phyloP scores from a whole-genome alignment of 164 flowering plant species.

The Liquidambar formosana region DNA sequence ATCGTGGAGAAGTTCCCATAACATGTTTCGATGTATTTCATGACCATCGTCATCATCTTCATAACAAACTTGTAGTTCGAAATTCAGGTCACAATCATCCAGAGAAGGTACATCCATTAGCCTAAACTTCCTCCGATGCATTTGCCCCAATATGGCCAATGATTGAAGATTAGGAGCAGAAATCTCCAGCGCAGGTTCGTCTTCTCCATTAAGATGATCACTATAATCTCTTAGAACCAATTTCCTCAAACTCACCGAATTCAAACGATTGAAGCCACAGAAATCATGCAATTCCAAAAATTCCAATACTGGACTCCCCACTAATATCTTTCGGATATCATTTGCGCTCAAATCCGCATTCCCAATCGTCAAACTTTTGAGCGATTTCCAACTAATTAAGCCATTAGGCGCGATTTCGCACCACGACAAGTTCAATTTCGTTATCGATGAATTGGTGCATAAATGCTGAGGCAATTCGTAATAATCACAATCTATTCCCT shows the following conservation, averaged over 20 bases:
- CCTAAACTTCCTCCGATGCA: neutral
- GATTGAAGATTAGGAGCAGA: too few relatives aligned
- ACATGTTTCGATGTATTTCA: neutral
- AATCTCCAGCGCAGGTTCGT: too few relatives aligned
- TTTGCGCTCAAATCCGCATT: neutral
- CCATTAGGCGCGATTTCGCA: neutral
- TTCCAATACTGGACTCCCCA: neutral
- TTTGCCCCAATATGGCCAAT: too few relatives aligned
- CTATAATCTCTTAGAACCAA: too few relatives aligned
- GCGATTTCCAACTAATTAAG: neutral
- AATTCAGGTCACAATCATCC: neutral
- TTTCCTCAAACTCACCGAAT: neutral
- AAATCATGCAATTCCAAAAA: neutral
- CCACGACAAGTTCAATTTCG: neutral
- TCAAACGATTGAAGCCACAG: neutral
- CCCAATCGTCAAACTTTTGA: neutral
- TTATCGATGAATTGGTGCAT: neutral
- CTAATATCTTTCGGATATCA: neutral
- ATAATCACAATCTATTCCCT: neutral
- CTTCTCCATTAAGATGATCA: too few relatives aligned
- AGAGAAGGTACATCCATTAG: neutral
- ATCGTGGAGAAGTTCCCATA: neutral
- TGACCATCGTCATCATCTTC: too few relatives aligned
- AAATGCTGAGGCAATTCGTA: neutral
- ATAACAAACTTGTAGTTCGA: too few relatives aligned